Base-by-base conservation (phyloP, 1,284 basidiomycete genomes). In the Cutaneotrichosporon daszewskae region DNA sequence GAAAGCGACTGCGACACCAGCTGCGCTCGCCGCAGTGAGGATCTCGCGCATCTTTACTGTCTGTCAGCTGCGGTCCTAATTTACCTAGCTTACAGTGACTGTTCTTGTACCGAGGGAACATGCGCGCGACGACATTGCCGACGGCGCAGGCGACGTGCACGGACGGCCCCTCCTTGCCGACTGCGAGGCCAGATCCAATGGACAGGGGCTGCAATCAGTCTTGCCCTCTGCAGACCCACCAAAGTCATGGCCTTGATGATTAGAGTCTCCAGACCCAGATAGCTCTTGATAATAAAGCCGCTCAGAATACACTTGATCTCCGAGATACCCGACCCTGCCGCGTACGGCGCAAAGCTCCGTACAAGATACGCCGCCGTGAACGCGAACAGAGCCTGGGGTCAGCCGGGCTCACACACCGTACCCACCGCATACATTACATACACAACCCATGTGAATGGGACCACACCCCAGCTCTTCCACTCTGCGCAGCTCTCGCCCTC, bases 241-340 rank as follows among this genome's bases (percentile, higher is more conserved):
- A 97, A 72, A 8, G 90, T 90, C 28, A 97, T 72, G 59, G 85
- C 88, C 75, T 97, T 97, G 68, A 96, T 85, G 49, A 82, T 75
- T 53, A 97, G 83, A 0, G 94, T 98, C 69, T 83, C 81, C 49
- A 86, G 81, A 11, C 89, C 85, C 28, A 98, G 77, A 66, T 87
- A 99, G 0, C 90, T 90, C 68, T 94, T 84, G 83, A 98, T 97
- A 59, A 91, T 79, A 70, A 99, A 98, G 1, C 95, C 95, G 5
- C 88, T 88, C 17, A 99, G 74, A 57, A 98, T 97, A 68, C 92
- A 97, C 65, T 98, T 99, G 73, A 99, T 97, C 72, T 99, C 95
- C 19, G 91, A 90, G 47, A 99, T 98, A 43, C 95, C 95, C 49
- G 91, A 96, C 5, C 95, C 94, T 8, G 95, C 95, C 9, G 95